Conservation (phyloP, 139 green algal genomes). For the Mychonastes homosphaera region DNA sequence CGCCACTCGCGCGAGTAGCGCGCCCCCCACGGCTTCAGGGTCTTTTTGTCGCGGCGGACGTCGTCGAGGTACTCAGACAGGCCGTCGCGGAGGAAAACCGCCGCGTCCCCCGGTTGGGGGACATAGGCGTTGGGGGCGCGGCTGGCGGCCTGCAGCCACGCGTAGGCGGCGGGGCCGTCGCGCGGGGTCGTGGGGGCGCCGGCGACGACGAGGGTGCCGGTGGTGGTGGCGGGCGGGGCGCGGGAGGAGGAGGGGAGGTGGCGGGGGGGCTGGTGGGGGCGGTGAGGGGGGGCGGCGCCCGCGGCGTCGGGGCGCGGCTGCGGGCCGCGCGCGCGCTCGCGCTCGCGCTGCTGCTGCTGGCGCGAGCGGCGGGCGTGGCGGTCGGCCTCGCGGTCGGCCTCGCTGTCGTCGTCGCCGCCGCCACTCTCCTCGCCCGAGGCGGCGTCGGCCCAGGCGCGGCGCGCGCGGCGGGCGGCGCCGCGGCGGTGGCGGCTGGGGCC, state of each 20-base stretch:
- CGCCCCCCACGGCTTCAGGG: conserved; percentile 29
- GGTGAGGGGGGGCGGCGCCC: neutral
- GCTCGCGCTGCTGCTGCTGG: no score
- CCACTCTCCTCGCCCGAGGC: no score
- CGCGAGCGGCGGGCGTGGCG: no score
- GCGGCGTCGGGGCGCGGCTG: no score
- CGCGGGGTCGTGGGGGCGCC: neutral
- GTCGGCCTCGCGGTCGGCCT: no score
- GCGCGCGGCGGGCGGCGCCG: no score
- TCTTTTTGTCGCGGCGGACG: conserved; percentile 27
- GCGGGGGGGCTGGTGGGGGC: neutral
- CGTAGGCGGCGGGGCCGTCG: conserved; percentile 23
- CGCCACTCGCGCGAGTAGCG: neutral
- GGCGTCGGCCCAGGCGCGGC: no score
- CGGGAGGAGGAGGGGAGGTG: neutral
- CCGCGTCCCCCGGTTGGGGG: conserved; percentile 51
- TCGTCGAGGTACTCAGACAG: conserved; percentile 29
- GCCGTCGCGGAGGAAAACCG: conserved; percentile 54
- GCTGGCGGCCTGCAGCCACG: conserved; percentile 28
- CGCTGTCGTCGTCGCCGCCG: no score
- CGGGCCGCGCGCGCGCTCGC: no score
- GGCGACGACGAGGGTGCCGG: no score
- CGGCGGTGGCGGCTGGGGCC: no score
- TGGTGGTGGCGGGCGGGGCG: no score
- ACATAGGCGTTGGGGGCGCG: conserved; percentile 36